phyloP scores from a whole-genome alignment of 2,329 filamentous ascomycete genomes.

The Aspergillus intermedius region DNA sequence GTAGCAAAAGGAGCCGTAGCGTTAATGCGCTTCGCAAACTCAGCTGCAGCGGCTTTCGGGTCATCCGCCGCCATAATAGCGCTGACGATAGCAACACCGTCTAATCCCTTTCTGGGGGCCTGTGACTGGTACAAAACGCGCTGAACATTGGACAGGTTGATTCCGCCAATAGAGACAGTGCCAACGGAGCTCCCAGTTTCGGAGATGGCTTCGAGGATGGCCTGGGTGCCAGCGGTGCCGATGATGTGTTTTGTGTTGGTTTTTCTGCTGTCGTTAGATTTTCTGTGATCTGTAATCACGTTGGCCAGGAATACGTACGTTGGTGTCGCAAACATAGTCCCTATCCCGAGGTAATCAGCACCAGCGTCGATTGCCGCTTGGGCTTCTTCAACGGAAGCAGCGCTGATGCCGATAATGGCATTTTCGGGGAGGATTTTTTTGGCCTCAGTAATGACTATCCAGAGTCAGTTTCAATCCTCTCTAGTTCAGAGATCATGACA shows the following conservation, averaged over 20 bases:
- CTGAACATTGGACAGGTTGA: conserved; percentile 70
- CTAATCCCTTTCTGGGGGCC: conserved; percentile 53
- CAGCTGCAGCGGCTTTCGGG: conserved; percentile 56
- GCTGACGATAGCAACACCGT: conserved; percentile 83
- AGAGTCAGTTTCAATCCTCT: background rate
- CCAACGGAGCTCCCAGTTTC: conserved; percentile 36
- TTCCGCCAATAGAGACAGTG: conserved; percentile 77
- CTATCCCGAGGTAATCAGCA: conserved; percentile 87
- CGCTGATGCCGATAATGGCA: conserved; percentile 83
- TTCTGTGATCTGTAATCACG: background rate
- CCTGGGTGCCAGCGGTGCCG: conserved; percentile 62
- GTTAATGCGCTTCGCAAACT: conserved; percentile 54
- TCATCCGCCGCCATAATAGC: conserved; percentile 71
- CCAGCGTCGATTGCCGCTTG: conserved; percentile 63
- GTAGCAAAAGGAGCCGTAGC: conserved; percentile 28
- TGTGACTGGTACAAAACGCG: conserved; percentile 66
- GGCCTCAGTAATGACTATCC: conserved; percentile 55
- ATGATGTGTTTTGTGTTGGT: conserved; percentile 79
- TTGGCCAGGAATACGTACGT: conserved; percentile 52
- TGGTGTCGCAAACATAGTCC: conserved; percentile 77
- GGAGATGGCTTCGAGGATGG: conserved; percentile 58
- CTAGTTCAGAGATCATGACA: conserved; percentile 13
- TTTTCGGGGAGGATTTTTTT: conserved; percentile 65
- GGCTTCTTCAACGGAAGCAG: conserved; percentile 68
- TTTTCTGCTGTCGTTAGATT: conserved; percentile 50